phyloP scores from a whole-genome alignment of 2,329 filamentous ascomycete species.

The Aureobasidium zeae region DNA sequence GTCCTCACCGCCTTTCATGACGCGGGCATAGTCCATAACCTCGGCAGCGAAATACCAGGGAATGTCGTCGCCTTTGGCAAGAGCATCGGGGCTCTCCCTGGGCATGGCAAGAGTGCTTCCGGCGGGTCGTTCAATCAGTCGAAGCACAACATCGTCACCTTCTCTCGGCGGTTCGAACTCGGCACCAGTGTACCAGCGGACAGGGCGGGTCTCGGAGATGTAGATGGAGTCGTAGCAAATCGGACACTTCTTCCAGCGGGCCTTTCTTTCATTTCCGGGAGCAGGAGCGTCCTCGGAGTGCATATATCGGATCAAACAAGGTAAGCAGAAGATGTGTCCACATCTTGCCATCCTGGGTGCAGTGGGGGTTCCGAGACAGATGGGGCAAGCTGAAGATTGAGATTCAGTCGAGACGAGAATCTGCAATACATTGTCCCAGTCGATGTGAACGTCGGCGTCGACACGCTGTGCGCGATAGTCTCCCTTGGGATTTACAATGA shows the following conservation, averaged over 20 bases:
- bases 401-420: conserved; percentile 84
- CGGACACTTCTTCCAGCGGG: conserved; percentile 88
- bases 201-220: conserved; percentile 77
- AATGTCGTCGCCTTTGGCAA: conserved; percentile 63
- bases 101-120: conserved; percentile 82
- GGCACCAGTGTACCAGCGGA: conserved; percentile 84
- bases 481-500: conserved; percentile 76
- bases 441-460: conserved; percentile 80
- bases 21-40: conserved; percentile 84
- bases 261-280: conserved; percentile 54
- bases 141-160: conserved; percentile 80
- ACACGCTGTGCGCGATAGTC: conserved; percentile 71
- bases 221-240: conserved; percentile 94
- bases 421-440: conserved; percentile 86
- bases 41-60: conserved; percentile 95
- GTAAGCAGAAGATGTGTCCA: conserved; percentile 91
- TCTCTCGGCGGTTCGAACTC: conserved; percentile 71
- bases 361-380: conserved; percentile 85
- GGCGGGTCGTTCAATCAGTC: conserved; percentile 71
- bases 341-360: conserved; percentile 95
- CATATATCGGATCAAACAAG: conserved; percentile 93
- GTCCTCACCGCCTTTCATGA: conserved; percentile 86
- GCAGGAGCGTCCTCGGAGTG: conserved; percentile 65
- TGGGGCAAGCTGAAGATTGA: conserved; percentile 81
- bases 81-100: conserved; percentile 64